These are phyloP conservation scores for Monascus ruber DNA, from an alignment of 2,329 filamentous ascomycete species.

Conservation along the genomic window DNA sequence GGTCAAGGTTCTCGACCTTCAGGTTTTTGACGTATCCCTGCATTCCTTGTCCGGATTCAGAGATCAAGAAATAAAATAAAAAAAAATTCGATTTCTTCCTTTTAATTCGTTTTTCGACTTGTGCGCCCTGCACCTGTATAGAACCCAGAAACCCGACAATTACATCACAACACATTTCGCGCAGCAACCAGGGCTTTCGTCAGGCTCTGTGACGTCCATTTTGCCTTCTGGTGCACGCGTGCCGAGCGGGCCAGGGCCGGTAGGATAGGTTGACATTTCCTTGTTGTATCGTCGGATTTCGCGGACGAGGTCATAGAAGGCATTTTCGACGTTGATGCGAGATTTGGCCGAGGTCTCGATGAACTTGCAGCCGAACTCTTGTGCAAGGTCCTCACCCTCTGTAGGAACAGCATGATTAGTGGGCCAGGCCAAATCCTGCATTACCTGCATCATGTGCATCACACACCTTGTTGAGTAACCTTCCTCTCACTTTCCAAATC, in stretches of 20 bases:
- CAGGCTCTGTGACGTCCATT: conserved; percentile 60
- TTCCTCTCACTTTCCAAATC: conserved; percentile 90
- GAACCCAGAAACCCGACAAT: conserved; percentile 10
- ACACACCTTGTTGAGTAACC: conserved; percentile 80
- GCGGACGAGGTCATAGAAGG: conserved; percentile 95
- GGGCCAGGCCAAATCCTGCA: neutral
- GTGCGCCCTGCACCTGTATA: conserved; percentile 7
- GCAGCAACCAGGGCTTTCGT: conserved; percentile 58
- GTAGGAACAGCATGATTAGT: conserved; percentile 9
- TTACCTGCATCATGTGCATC: neutral
- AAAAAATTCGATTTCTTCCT: conserved; percentile 1
- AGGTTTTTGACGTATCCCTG: conserved; percentile 9
- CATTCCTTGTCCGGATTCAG: conserved; percentile 1
- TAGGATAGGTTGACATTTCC: conserved; percentile 83
- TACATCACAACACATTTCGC: conserved; percentile 75
- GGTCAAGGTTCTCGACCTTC: conserved; percentile 11
- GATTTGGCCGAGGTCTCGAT: conserved; percentile 99
- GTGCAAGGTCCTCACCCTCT: conserved; percentile 85
- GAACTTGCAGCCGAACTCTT: conserved; percentile 90
- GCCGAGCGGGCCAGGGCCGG: conserved; percentile 52
- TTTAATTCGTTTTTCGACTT: conserved; percentile 12
- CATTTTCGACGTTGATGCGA: conserved; percentile 94
- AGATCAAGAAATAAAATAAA: neutral
- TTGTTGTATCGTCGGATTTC: conserved; percentile 98
- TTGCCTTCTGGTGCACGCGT: conserved; percentile 52